Base-by-base conservation (phyloP, 2,329 filamentous ascomycete genomes). In the Fusarium neocosmosporiellum region DNA sequence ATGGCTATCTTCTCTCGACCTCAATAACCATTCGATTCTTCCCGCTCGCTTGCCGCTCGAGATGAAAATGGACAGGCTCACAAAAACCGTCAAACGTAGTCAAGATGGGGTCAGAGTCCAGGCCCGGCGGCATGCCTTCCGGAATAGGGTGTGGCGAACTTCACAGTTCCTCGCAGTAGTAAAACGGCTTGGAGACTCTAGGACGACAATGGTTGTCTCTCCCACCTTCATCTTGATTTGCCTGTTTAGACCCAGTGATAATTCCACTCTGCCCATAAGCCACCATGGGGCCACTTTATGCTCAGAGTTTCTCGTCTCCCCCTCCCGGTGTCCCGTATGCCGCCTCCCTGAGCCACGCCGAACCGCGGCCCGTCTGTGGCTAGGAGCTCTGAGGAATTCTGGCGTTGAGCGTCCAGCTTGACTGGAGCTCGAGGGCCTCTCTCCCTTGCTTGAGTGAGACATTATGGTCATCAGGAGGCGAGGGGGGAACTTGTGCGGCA, bases 281-380 rank as follows among this genome's bases (percentile, higher is more conserved):
- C 37, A 22, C n/a, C 46, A 55, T 46, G 14, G n/a, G 58, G 18
- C 59, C 55, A 41, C 50, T 46, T 67, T 64, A 31, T 41, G 29
- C 57, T 59, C 39, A 39, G 33, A 61, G 36, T n/a, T 53, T 68
- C 50, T 54, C n/a, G 1, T 31, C 50, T 54, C 50, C 29, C 50
- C 31, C 34, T 31, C 31, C 46, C 31, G 13, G 36, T 29, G 29
- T 57, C 53, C 37, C 24, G 18, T 41, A 37, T 58, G 36, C 29
- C 54, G 50, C n/a, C 20, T 57, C 53, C 9, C 16, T 36, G 66
- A 72, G 61, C 63, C 66, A 67, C 66, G 27, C 36, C 31, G 36
- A 20, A 34, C 37, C 31, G 53, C 46, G 46, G 41, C 59, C 39
- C 36, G 31, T 37, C 36, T 48, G 13, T 8, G 33, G 46, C 54